These are phyloP conservation scores for Phlebiopsis flavidoalba DNA, from an alignment of 768 basidiomycete genomes.

Conservation along the genomic window DNA sequence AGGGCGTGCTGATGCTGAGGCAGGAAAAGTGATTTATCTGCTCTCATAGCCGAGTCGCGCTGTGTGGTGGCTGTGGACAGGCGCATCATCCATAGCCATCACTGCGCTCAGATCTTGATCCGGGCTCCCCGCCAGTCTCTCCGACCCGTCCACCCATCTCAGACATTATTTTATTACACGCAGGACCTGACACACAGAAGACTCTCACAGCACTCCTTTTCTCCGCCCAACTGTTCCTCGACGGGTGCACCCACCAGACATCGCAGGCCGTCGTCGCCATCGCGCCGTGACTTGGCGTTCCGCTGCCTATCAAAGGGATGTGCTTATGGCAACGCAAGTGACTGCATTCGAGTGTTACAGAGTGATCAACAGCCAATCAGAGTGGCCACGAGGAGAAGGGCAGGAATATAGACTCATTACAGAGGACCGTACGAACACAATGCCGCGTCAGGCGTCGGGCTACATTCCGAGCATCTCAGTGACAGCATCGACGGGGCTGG, in stretches of 20 bases:
- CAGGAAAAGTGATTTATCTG: neutral
- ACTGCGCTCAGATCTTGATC: neutral
- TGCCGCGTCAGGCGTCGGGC: neutral
- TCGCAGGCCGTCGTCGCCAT: neutral
- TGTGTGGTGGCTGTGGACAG: neutral
- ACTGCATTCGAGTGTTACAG: neutral
- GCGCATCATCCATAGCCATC: constrained; percentile 1
- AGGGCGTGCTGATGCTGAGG: neutral
- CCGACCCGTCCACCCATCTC: neutral
- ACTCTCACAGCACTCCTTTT: too few relatives aligned
- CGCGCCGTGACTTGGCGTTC: neutral
- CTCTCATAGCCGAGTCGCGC: constrained; percentile 1
- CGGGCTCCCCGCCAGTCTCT: neutral
- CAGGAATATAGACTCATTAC: neutral
- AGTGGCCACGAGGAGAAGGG: neutral
- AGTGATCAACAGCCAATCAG: neutral
- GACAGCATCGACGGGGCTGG: constrained; percentile 10
- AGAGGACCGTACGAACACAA: neutral
- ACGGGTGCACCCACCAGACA: too few relatives aligned
- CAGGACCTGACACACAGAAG: too few relatives aligned
- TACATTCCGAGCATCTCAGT: neutral
- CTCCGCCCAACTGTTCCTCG: too few relatives aligned
- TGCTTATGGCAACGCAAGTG: neutral
- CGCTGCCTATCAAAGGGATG: neutral
- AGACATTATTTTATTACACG: neutral